Evolutionary conservation across 495 filamentous ascomycete species (phyloP), one percentile per base, ranked within the genome.

Genomic region (Podospora pseudocomata): DNA sequence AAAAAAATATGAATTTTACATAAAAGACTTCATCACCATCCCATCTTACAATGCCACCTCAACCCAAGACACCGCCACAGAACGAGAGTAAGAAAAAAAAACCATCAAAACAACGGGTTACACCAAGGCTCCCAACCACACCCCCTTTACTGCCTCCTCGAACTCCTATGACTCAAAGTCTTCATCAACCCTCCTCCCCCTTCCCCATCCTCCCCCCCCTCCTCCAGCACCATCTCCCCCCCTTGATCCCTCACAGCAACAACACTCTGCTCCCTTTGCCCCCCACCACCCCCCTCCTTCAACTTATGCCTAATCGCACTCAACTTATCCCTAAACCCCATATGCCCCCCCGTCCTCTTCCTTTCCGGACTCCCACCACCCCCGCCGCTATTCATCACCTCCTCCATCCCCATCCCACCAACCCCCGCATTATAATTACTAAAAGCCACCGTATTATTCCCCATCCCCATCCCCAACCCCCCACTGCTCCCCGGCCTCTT

Each of bases 291-390:
- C 26, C 77, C 70, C 32, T 82, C 75, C 66, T 74, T 80, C 30
- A 80, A 65, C 44, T 80, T 70, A 39, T 74, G 73, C 13, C 76
- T 75, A 20, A 83, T 60, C 11, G 78, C 79, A 34, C 69, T 79
- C 4, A 83, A 26, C 67, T 77, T 82, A 13, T 80, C 80, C 55
- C 75, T 76, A 9, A 83, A 67, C 60, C 79, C 67, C 26, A 68
- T 72, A 19, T 44, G 68, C 57, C 75, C 58, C 65, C 75, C 58
- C 65, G 72, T 65, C 70, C 73, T 60, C 67, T 71, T 72, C 62
- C 70, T 26, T 65, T 74, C 65, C 44, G 66, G 65, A 27, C 60
- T 58, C 9, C n/a, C 18, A 18, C 19, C 19, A 20, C 54, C 19
- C 4, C 6, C n/a, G 9, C 15, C 39, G 13, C 15, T 11, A 49